These are phyloP conservation scores for Cutaneotrichosporon cavernicola DNA, from an alignment of 1,284 basidiomycete genomes.

Conservation along the genomic window DNA sequence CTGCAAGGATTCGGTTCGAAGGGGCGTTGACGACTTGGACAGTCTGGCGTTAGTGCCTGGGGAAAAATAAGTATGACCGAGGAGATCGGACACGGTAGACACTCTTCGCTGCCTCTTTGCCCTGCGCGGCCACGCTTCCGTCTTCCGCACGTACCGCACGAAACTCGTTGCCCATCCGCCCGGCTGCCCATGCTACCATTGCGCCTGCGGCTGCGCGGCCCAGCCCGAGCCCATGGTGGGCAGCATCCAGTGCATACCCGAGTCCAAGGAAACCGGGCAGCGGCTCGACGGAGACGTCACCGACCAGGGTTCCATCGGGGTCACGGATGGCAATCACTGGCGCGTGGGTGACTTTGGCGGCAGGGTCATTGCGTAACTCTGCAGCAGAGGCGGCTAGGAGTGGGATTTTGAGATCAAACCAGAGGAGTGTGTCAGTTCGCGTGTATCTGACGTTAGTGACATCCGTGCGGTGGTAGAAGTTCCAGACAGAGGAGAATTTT, in stretches of 20 bases:
- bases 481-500: too few relatives aligned
- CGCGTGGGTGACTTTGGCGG: neutral
- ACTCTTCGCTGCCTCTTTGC: too few relatives aligned
- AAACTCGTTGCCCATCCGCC: neutral
- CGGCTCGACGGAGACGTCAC: neutral
- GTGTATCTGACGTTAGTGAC: neutral
- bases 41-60: neutral
- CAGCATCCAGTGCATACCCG: neutral
- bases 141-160: neutral
- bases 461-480: neutral
- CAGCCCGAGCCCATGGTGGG: neutral
- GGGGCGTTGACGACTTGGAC: neutral
- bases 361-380: neutral
- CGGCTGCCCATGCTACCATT: neutral
- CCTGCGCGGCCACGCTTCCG: too few relatives aligned
- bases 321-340: neutral
- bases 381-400: neutral
- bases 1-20: neutral
- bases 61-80: too few relatives aligned
- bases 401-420: neutral
- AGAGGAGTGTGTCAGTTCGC: neutral
- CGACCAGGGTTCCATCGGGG: neutral
- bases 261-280: neutral
- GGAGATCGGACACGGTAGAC: too few relatives aligned
- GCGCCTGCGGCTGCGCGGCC: too few relatives aligned